These are phyloP conservation scores for Neoascochyta sp. DNA, from an alignment of 2,329 filamentous ascomycete species.

Conservation along the genomic window DNA sequence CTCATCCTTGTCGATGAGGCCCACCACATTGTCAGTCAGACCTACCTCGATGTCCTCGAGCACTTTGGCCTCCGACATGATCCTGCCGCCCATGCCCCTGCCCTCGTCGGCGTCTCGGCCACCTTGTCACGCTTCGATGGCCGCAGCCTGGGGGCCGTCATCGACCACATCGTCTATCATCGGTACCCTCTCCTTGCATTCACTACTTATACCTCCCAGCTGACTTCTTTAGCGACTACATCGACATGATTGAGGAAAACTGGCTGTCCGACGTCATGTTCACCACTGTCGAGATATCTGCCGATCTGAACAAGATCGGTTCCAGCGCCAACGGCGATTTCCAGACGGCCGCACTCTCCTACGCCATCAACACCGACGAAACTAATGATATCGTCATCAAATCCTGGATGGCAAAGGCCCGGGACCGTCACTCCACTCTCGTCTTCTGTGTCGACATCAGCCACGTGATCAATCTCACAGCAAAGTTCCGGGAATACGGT, in stretches of 20 bases:
- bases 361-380: constrained; percentile 74
- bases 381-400: constrained; percentile 82
- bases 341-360: constrained; percentile 69
- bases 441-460: constrained; percentile 91
- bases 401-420: constrained; percentile 77
- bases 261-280: constrained; percentile 93
- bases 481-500: constrained; percentile 70
- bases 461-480: constrained; percentile 73
- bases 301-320: constrained; percentile 71
- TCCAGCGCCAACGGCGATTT: constrained; percentile 71
- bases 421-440: constrained; percentile 73
- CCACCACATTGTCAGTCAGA: constrained; percentile 86
- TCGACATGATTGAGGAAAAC: constrained; percentile 80
- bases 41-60: constrained; percentile 70
- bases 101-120: constrained; percentile 86
- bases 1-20: constrained; percentile 92
- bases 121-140: constrained; percentile 79
- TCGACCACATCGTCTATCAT: constrained; percentile 95
- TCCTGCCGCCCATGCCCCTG: constrained; percentile 39
- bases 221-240: constrained; percentile 53
- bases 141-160: constrained; percentile 72
- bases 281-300: constrained; percentile 82
- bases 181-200: constrained; percentile 45
- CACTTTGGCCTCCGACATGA: constrained; percentile 69
- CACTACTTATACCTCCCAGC: not conserved